Conservation (phyloP, 2,329 filamentous ascomycete genomes). For the Ascochyta fabae region DNA sequence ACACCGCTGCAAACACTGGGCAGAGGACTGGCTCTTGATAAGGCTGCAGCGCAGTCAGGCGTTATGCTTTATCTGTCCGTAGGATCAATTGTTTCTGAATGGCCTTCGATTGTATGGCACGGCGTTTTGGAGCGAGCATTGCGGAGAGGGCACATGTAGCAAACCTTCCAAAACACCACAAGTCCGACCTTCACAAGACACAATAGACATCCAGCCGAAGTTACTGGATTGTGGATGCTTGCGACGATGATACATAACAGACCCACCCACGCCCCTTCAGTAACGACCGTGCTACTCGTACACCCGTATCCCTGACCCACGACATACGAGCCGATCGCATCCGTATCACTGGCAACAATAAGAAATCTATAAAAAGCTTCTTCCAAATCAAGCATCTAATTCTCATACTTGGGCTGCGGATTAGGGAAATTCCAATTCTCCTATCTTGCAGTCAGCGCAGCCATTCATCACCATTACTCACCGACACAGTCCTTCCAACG, state of each 20-base stretch:
- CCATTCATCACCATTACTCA: no score
- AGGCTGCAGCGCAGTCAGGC: slow-evolving; percentile 35
- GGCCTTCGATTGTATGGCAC: slow-evolving; percentile 12
- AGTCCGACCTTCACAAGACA: not conserved
- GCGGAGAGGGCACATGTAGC: slow-evolving; percentile 5
- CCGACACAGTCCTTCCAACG: no score
- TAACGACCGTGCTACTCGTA: slow-evolving; percentile 1
- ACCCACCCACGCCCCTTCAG: not conserved
- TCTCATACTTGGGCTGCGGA: slow-evolving; percentile 28
- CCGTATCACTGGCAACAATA: not conserved
- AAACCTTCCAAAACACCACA: slow-evolving; percentile 2
- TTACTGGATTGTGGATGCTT: not conserved
- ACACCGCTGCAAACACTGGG: not conserved
- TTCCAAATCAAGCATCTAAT: slow-evolving; percentile 2
- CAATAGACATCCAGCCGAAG: not conserved
- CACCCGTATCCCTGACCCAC: slow-evolving; percentile 5
- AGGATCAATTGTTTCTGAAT: slow-evolving; percentile 1
- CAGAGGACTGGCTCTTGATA: not conserved
- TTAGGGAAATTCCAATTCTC: slow-evolving; percentile 39
- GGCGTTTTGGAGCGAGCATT: slow-evolving; percentile 13
- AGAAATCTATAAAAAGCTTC: slow-evolving; percentile 11
- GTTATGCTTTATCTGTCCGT: slow-evolving; percentile 15
- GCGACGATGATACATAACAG: not conserved
- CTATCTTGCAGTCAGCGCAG: slow-evolving; percentile 13
- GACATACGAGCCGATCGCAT: slow-evolving; percentile 7